Base-by-base conservation (phyloP, 164 flowering plant species). In the Aristolochia contorta region DNA sequence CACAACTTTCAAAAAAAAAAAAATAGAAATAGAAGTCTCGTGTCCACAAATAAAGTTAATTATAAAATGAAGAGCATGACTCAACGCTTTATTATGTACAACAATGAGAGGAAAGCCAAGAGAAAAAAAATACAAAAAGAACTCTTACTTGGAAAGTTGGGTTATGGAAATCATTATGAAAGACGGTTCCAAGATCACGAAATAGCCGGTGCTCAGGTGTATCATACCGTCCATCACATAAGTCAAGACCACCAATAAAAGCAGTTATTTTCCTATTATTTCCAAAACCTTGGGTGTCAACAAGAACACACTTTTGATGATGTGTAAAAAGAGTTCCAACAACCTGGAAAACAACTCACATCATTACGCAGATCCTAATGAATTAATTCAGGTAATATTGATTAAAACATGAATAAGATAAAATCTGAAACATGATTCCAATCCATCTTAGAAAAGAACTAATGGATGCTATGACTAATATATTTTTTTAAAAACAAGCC, bases 161-260 rank as follows among this genome's bases (percentile, higher is more conserved):
- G 56, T 88, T 86, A 69, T 85, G 96, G 61, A 70, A 75, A 66
- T 88, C 96, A 56, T 78, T 62, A 65, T 65, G 67, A 70, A 85
- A 88, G 49, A 84, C 77, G 12, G 74, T 81, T 61, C 81, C 81
- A 65, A 85, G 85, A 70, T 81, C 85, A 25, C 59, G 54, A 59
- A 86, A 86, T 24, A 88, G 77, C 45, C 92, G 75, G 64, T 88
- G 96, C 60, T 84, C 84, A 27, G 96, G 92, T 47, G 96, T 88
- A 67, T 88, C 96, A 74, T 85, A 88, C 56, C 96, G 74, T 9
- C 96, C 96, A 68, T 88, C 92, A 68, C 96, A 88, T 25, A 88
- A 71, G 80, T 88, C 96, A 47, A 88, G 72, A 43, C 92, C 92
- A 32, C 96, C 96, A 21, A 85, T 71, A 58, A 85, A 88, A 46